These are phyloP conservation scores for Amanita subjunquillea DNA, from an alignment of 768 basidiomycete species.

Conservation along the genomic window DNA sequence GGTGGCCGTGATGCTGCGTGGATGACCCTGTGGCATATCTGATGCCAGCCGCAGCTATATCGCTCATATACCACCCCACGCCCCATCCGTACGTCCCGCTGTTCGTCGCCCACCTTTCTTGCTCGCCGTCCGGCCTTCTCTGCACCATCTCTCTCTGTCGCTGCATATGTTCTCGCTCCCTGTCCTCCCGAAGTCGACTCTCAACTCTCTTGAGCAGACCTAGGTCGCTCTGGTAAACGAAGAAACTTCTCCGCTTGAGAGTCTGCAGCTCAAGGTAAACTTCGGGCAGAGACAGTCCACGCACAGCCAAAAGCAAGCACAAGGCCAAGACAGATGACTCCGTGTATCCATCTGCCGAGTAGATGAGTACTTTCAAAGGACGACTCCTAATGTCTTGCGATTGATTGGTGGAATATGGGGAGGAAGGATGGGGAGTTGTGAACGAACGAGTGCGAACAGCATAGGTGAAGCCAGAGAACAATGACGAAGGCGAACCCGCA, in stretches of 20 bases:
- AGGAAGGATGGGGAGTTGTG: slow-evolving; percentile 20
- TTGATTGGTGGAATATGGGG: slow-evolving; percentile 12
- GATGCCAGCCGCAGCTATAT: neutral
- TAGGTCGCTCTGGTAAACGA: slow-evolving; percentile 81
- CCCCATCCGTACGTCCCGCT: neutral
- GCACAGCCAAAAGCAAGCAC: slow-evolving; percentile 74
- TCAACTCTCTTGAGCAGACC: slow-evolving; percentile 66
- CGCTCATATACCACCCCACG: slow-evolving; percentile 5
- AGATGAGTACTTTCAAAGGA: slow-evolving; percentile 68
- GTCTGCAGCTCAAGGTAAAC: slow-evolving; percentile 91
- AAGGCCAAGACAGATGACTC: slow-evolving; percentile 86
- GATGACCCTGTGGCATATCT: neutral
- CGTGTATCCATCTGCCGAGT: slow-evolving; percentile 86
- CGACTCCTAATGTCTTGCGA: slow-evolving; percentile 30
- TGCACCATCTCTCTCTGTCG: slow-evolving; percentile 23
- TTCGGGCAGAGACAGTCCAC: slow-evolving; percentile 62
- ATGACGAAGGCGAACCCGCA: slow-evolving; percentile 16
- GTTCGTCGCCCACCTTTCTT: slow-evolving; percentile 12
- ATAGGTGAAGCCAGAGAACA: slow-evolving; percentile 12
- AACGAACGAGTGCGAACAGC: slow-evolving; percentile 20
- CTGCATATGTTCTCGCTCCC: slow-evolving; percentile 24
- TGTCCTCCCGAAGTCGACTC: slow-evolving; percentile 30
- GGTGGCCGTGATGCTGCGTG: neutral
- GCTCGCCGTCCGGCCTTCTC: slow-evolving; percentile 11
- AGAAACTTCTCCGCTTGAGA: slow-evolving; percentile 73